A percentile compares a stretch with the other conserved stretches of the same genome.
Conservation (phyloP, 225 moss, liverwort and hornwort genomes). For the Bryoerythrophyllum caledonicum region DNA sequence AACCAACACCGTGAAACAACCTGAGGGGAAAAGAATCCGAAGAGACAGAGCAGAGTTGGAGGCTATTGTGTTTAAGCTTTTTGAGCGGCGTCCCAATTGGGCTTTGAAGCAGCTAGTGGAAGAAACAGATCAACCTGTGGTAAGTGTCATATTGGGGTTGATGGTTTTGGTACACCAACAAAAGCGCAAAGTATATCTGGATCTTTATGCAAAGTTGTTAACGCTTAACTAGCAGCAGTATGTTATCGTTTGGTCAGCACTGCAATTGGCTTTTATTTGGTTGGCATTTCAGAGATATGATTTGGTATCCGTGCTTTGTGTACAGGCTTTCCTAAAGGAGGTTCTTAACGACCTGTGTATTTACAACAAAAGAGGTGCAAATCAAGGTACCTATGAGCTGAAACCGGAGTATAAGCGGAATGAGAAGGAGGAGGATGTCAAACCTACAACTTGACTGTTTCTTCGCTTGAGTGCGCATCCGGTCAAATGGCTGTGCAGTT, state of each 20-base stretch:
- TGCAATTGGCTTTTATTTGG: neutral
- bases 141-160: constrained; percentile 26
- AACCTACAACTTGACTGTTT: constrained; percentile 37
- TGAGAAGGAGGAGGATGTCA: constrained; percentile 63
- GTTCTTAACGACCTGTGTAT: constrained; percentile 92
- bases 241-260: neutral
- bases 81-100: constrained; percentile 90
- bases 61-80: constrained; percentile 89
- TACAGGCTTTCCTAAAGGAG: constrained; percentile 97
- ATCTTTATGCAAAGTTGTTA: neutral
- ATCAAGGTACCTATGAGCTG: constrained; percentile 98
- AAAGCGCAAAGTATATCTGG: neutral
- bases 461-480: constrained; percentile 1
- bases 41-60: constrained; percentile 87
- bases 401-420: constrained; percentile 92
- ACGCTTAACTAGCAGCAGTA: constrained; percentile 1
- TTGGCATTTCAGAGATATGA: neutral
- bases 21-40: constrained; percentile 92
- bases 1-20: constrained; percentile 60
- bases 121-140: constrained; percentile 98
- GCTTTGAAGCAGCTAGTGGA: constrained; percentile 88
- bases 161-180: neutral
- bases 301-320: neutral
- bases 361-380: constrained; percentile 96
- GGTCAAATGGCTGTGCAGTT: constrained; percentile 22